phyloP scores from a whole-genome alignment of 2,329 filamentous ascomycete genomes.

The Lachnellula cervina region DNA sequence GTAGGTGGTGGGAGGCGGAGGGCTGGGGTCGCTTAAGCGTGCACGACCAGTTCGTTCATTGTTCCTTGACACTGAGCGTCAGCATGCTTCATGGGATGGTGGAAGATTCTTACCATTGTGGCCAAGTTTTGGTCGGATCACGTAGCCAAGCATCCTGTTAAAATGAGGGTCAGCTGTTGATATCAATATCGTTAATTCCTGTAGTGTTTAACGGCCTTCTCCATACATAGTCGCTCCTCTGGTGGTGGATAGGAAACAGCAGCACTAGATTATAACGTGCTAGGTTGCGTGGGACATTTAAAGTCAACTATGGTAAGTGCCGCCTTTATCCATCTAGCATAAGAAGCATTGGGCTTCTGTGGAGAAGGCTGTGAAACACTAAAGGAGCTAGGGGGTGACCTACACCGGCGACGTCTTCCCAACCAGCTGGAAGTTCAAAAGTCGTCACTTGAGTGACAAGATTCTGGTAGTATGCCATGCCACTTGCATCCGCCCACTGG shows the following conservation, averaged over 20 bases:
- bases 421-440: too few relatives aligned
- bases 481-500: not conserved
- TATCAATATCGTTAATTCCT: not conserved
- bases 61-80: not conserved
- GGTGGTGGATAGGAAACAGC: too few relatives aligned
- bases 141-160: not conserved
- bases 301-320: too few relatives aligned
- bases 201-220: too few relatives aligned
- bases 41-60: not conserved
- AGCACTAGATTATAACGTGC: too few relatives aligned
- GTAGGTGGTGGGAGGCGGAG: not conserved
- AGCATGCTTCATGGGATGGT: not conserved
- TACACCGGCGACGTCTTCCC: too few relatives aligned
- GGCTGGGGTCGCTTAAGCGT: not conserved
- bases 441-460: not conserved
- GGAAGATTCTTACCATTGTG: not conserved
- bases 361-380: too few relatives aligned
- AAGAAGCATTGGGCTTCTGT: too few relatives aligned
- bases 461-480: not conserved
- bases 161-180: not conserved
- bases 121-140: not conserved
- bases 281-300: too few relatives aligned
- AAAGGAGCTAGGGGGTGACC: too few relatives aligned
- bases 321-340: too few relatives aligned
- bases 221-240: too few relatives aligned